Conservation (phyloP, 2,329 filamentous ascomycete genomes). For the Calonectria multiphialidica region DNA sequence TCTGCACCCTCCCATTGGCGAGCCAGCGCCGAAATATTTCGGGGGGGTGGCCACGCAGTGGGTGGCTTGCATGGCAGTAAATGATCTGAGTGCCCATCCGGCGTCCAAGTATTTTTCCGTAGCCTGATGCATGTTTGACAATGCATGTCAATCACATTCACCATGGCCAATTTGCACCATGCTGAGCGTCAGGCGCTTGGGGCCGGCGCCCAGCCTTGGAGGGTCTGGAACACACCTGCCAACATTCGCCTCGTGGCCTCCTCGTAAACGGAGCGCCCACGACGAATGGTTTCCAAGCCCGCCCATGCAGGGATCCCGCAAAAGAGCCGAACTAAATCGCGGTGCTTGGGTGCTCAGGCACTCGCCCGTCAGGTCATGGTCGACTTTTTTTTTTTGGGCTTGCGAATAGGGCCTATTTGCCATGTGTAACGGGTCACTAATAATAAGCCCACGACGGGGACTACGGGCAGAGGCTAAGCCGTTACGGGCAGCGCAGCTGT, state of each 20-base stretch:
- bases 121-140: not conserved
- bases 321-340: conserved; percentile 5
- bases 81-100: not conserved
- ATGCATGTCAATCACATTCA: conserved; percentile 2
- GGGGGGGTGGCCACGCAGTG: not conserved
- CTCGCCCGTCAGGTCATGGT: not conserved
- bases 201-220: conserved; percentile 2
- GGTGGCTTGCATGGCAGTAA: not conserved
- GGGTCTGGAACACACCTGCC: conserved; percentile 22
- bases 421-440: conserved; percentile 18
- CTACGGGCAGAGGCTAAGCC: conserved; percentile 7
- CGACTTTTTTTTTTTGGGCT: conserved; percentile 1
- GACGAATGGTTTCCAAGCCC: conserved; percentile 15
- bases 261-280: conserved; percentile 10
- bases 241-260: conserved; percentile 14
- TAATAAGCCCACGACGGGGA: conserved; percentile 17
- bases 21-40: conserved; percentile 1
- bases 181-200: not conserved
- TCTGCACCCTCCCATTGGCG: not conserved
- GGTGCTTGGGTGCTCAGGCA: conserved; percentile 3
- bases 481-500: not conserved
- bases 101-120: not conserved
- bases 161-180: not conserved
- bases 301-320: not conserved
- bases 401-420: conserved; percentile 15